phyloP scores from a whole-genome alignment of 208 protist species.

The Crithidia sp. region DNA sequence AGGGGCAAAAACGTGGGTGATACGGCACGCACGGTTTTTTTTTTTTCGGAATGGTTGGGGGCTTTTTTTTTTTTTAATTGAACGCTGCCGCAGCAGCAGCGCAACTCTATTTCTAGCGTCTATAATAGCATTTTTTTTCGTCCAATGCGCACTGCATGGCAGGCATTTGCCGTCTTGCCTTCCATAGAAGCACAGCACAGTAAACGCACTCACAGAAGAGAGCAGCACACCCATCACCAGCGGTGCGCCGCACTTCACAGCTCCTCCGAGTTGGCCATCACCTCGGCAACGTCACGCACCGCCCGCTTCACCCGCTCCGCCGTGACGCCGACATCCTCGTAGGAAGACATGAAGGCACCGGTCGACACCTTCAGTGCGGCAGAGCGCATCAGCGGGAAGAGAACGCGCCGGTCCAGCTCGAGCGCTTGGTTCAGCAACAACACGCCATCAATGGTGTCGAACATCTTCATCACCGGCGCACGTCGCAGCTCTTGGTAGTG shows the following conservation, averaged over 20 bases:
- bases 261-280: slow-evolving; percentile 54
- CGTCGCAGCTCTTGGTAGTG: slow-evolving; percentile 48
- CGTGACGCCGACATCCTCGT: slow-evolving; percentile 71
- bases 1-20: no score
- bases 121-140: no score
- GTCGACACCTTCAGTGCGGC: slow-evolving; percentile 83
- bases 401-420: slow-evolving; percentile 65
- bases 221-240: neutral
- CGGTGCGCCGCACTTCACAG: slow-evolving; percentile 20
- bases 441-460: slow-evolving; percentile 63
- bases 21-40: no score
- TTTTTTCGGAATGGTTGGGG: no score
- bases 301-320: slow-evolving; percentile 58
- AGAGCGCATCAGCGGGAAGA: slow-evolving; percentile 78
- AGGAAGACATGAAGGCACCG: slow-evolving; percentile 80
- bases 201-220: slow-evolving; percentile 4
- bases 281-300: slow-evolving; percentile 65
- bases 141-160: no score
- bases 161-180: no score
- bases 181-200: neutral
- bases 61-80: no score
- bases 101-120: no score
- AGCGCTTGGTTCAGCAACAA: slow-evolving; percentile 75
- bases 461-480: slow-evolving; percentile 55
- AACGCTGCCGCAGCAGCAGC: no score